Base-by-base conservation (phyloP, 495 filamentous ascomycete genomes). In the Monascus purpureus region DNA sequence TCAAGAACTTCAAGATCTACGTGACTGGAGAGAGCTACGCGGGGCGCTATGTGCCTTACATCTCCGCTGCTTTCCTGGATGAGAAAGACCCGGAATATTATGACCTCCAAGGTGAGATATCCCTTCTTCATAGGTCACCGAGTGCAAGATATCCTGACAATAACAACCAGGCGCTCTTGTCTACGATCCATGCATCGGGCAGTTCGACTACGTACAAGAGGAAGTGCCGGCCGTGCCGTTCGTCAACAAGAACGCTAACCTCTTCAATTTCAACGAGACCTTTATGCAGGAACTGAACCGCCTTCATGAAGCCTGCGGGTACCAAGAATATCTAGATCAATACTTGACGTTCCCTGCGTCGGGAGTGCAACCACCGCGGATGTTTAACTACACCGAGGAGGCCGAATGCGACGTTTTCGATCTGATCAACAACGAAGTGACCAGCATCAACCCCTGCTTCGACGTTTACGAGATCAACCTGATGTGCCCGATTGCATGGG, bases 1-100 rank as follows among this genome's bases (percentile, higher is more conserved):
- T 77, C 36, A 64, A 75, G 38, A 67, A 67, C 33, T 67, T 57
- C 47, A 75, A 72, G 49, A 64, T 78, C 29, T 77, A 67, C 34
- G 59, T 78, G 29, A 68, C 73, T 2, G 74, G 75, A 6, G 73
- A 78, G 43, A 67, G 60, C 33, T 78, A 75, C 48, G 67, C 61
- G 12, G 67, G 66, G 8, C 52, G 57, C 27, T 73, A 69, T 36
- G 67, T 73, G 4, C 65, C 68, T 0, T 71, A 72, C 32, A 67
- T 71, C 30, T 63, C 65, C 5, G 59, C 59, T 13, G 63, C 63
- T 4, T 60, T 72, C 46, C 48, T 72, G 15, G 61, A 70, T 24
- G 39, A 58, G 35, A 53, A 70, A 1, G 50, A 70, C 30, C 61
- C 49, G 22, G 52, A 61, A 2, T 56, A 70, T 39, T 71, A 57